These are phyloP conservation scores for Amphibolis antarctica DNA, from an alignment of 106 monocot genomes.

Conservation along the genomic window DNA sequence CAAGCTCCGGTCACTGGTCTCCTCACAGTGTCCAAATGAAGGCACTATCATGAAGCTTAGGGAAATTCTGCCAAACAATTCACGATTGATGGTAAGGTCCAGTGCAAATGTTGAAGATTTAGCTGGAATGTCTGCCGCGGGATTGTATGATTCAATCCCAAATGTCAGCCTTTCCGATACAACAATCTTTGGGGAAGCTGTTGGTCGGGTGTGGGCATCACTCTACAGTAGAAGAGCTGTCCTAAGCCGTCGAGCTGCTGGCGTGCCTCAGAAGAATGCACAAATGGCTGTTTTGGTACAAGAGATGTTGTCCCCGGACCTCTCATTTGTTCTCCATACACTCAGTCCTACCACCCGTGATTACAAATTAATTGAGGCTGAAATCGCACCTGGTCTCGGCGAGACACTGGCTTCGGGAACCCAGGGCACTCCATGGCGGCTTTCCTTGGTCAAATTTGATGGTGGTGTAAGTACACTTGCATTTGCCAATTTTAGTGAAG, in stretches of 20 bases:
- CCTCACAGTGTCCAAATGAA: slow-evolving; percentile 26
- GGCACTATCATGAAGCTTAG: slow-evolving; percentile 26
- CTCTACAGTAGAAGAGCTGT: slow-evolving; percentile 85
- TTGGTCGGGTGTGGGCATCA: slow-evolving; percentile 77
- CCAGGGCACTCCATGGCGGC: slow-evolving; percentile 85
- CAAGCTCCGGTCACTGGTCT: slow-evolving; percentile 60
- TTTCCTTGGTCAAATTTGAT: slow-evolving; percentile 60
- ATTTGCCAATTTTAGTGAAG: slow-evolving; percentile 89
- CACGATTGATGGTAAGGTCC: slow-evolving; percentile 73
- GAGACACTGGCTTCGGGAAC: slow-evolving; percentile 89
- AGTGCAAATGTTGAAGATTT: slow-evolving; percentile 95
- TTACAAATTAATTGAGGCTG: slow-evolving; percentile 46
- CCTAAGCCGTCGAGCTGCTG: slow-evolving; percentile 69
- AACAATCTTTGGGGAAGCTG: slow-evolving; percentile 38
- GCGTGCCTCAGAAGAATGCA: slow-evolving; percentile 62
- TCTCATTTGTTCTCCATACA: slow-evolving; percentile 93
- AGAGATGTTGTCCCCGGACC: slow-evolving; percentile 61
- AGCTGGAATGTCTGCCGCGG: slow-evolving; percentile 95
- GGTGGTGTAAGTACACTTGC: slow-evolving; percentile 57
- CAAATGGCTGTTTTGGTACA: slow-evolving; percentile 83
- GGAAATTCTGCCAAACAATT: slow-evolving; percentile 30
- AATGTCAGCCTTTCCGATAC: slow-evolving; percentile 60
- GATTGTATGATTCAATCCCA: slow-evolving; percentile 83
- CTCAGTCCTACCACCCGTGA: slow-evolving; percentile 56
- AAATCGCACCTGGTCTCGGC: slow-evolving; percentile 84